Conservation (phyloP, 306 rosid genomes). For the Sophora flavescens region DNA sequence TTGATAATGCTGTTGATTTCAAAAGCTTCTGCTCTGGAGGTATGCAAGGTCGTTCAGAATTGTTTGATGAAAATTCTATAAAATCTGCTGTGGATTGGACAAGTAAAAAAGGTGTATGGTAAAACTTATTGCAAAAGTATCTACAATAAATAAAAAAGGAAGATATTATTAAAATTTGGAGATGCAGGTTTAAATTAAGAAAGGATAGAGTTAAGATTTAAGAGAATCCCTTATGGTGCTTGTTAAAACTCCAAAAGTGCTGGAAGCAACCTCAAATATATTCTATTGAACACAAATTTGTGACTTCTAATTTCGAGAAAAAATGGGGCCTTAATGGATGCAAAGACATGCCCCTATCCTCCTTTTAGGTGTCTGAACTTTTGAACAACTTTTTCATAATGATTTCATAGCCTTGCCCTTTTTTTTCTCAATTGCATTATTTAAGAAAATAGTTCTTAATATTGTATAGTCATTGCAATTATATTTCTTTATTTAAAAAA, state of each 20-base stretch:
- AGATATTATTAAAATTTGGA: background rate
- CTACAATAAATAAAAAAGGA: background rate
- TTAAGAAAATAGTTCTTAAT: background rate
- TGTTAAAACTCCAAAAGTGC: background rate
- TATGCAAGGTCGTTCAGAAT: conserved; percentile 28
- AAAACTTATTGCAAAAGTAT: background rate
- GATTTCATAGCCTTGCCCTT: background rate
- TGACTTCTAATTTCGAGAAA: conserved; percentile 6
- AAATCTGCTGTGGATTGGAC: conserved; percentile 5
- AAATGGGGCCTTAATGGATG: background rate
- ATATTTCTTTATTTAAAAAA: background rate
- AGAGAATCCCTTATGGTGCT: background rate
- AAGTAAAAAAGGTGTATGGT: background rate
- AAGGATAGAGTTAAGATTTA: background rate
- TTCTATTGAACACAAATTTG: background rate
- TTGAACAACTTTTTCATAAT: conserved; percentile 15
- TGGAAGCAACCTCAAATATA: background rate
- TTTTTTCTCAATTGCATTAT: background rate
- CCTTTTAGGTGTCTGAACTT: background rate
- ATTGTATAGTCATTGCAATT: background rate
- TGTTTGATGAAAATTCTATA: conserved; percentile 32
- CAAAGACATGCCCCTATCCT: background rate
- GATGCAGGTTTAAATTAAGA: background rate
- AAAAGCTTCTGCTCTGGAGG: conserved; percentile 30
- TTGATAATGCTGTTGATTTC: conserved; percentile 22